Percentiles rank a stretch among this genome's conserved stretches.
Conservation (phyloP, 2,329 filamentous ascomycete species). For the Metarhizium sp. region DNA sequence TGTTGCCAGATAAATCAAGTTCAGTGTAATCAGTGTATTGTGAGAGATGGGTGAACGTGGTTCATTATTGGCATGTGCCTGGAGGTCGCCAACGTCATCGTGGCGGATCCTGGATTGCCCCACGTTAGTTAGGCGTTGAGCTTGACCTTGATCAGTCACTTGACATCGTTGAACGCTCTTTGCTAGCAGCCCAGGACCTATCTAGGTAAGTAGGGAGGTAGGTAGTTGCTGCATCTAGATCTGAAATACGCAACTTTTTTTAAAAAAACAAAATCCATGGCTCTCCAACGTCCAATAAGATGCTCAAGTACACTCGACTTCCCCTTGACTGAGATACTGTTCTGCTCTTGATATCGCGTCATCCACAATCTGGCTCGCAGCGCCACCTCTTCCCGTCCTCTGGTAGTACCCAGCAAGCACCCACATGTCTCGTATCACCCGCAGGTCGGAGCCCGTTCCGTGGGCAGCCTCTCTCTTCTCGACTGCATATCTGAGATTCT, state of each 20-base stretch:
- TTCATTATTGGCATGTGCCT: background rate
- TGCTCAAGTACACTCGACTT: background rate
- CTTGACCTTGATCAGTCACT: background rate
- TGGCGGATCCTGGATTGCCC: constrained; percentile 20
- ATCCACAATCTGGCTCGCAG: constrained; percentile 17
- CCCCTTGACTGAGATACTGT: constrained; percentile 16
- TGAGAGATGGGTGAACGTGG: background rate
- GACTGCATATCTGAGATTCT: constrained; percentile 23
- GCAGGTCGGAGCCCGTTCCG: constrained; percentile 22
- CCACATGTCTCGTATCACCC: constrained; percentile 29
- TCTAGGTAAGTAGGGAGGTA: too few species aligned
- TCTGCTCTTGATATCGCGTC: constrained; percentile 24
- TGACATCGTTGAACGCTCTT: background rate
- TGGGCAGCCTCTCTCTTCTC: constrained; percentile 25
- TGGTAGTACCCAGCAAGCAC: constrained; percentile 25
- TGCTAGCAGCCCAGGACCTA: too few species aligned
- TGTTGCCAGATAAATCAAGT: background rate
- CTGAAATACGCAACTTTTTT: background rate
- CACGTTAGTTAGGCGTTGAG: background rate
- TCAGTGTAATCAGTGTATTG: too few species aligned
- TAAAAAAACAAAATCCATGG: too few species aligned
- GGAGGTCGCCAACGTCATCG: constrained; percentile 25
- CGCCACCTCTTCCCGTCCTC: constrained; percentile 18
- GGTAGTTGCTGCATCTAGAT: background rate
- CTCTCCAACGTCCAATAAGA: too few species aligned